These are phyloP conservation scores for Suillus cothurnatus DNA, from an alignment of 768 basidiomycete genomes.

Conservation along the genomic window DNA sequence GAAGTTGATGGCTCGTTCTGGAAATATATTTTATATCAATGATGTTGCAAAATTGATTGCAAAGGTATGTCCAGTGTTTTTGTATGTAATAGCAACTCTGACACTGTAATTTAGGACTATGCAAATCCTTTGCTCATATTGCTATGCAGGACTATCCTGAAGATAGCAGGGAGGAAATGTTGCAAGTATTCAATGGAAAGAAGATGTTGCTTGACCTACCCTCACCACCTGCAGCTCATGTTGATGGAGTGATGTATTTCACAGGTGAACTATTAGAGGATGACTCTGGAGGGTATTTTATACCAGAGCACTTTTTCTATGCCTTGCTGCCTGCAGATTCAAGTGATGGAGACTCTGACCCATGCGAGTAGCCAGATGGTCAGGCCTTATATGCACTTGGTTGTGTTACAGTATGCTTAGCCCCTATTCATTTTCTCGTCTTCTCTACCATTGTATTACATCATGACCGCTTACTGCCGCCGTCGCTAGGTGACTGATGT, in stretches of 20 bases:
- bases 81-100: not conserved
- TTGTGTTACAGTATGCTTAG: no score
- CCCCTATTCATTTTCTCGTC: no score
- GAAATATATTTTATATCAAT: slow-evolving; percentile 35
- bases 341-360: not conserved
- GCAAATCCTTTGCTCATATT: slow-evolving; percentile 22
- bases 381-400: slow-evolving; percentile 10
- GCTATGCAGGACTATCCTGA: slow-evolving; percentile 26
- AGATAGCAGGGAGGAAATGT: slow-evolving; percentile 12
- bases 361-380: not conserved
- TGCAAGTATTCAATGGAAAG: slow-evolving; percentile 25
- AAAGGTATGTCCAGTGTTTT: slow-evolving; percentile 16
- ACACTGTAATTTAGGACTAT: slow-evolving; percentile 21
- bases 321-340: not conserved
- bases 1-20: slow-evolving; percentile 20
- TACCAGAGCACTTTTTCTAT: slow-evolving; percentile 19
- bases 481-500: no score
- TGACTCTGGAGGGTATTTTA: slow-evolving; percentile 13
- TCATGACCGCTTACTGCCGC: no score
- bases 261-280: slow-evolving; percentile 23
- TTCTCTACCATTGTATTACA: no score
- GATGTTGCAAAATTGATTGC: slow-evolving; percentile 17
- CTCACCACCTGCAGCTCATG: slow-evolving; percentile 26
- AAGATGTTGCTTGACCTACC: slow-evolving; percentile 35
- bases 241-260: slow-evolving; percentile 21